These are phyloP conservation scores for Jamesozyma lodderae DNA, from an alignment of 805 yeast genomes.

Conservation along the genomic window DNA sequence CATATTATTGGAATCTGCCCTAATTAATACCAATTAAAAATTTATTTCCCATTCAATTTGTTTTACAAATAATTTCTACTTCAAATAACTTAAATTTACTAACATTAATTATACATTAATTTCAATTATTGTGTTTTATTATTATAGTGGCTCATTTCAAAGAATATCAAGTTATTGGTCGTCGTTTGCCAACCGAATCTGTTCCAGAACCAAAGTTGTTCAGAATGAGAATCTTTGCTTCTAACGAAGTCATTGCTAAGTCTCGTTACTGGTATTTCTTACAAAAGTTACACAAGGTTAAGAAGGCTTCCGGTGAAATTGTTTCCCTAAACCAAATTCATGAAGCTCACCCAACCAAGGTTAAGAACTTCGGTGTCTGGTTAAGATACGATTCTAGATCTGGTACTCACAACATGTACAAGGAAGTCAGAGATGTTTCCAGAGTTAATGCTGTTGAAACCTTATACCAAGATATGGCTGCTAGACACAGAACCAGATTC, in stretches of 20 bases:
- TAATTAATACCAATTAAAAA: neutral
- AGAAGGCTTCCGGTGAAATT: slow-evolving; percentile 99
- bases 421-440: slow-evolving; percentile 98
- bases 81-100: too few relatives aligned
- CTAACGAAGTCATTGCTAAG: slow-evolving; percentile 98
- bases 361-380: slow-evolving; percentile 99
- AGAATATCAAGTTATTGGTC: slow-evolving; percentile 99
- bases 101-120: slow-evolving; percentile 13
- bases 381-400: slow-evolving; percentile 99
- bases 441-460: slow-evolving; percentile 98
- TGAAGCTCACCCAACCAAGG: slow-evolving; percentile 97
- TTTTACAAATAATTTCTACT: too few relatives aligned
- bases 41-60: too few relatives aligned
- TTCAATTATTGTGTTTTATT: neutral
- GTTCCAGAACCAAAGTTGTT: slow-evolving; percentile 99
- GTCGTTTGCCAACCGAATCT: slow-evolving; percentile 98
- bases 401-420: slow-evolving; percentile 99
- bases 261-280: slow-evolving; percentile 99
- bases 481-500: slow-evolving; percentile 99
- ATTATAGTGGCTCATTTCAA: slow-evolving; percentile 79
- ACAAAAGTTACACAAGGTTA: slow-evolving; percentile 98
- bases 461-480: slow-evolving; percentile 99
- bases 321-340: slow-evolving; percentile 84
- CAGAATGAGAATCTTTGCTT: slow-evolving; percentile 99
- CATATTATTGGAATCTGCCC: neutral